Evolutionary conservation across 768 basidiomycete species (phyloP).

Genomic region (Tremella fuciformis): DNA sequence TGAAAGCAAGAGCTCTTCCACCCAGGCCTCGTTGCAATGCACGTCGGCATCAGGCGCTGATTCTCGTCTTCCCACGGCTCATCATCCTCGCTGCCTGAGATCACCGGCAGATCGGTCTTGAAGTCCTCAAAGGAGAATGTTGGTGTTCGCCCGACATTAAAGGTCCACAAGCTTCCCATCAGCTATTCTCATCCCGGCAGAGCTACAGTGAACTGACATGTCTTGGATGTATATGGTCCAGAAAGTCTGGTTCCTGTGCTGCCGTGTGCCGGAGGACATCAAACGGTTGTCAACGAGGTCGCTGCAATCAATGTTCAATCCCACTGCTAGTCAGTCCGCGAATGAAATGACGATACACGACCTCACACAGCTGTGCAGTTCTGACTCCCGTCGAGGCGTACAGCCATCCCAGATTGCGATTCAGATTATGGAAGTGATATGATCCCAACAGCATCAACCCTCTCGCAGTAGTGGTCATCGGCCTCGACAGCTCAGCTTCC

Average conservation of each 20-base stretch:
- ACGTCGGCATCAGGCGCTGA: neutral
- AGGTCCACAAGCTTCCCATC: conserved; percentile 24
- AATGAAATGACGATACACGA: neutral
- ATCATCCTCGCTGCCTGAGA: neutral
- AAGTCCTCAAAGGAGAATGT: conserved; percentile 3
- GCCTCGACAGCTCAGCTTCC: conserved; percentile 52
- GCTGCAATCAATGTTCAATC: conserved; percentile 40
- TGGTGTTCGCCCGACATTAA: conserved; percentile 26
- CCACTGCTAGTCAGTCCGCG: conserved; percentile 26
- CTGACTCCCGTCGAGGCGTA: conserved; percentile 54
- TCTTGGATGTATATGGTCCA: conserved; percentile 28
- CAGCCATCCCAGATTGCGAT: conserved; percentile 56
- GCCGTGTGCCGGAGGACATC: conserved; percentile 10
- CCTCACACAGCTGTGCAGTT: conserved; percentile 38
- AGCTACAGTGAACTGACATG: conserved; percentile 23
- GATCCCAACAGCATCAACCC: conserved; percentile 54
- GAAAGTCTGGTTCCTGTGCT: conserved; percentile 19
- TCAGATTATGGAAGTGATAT: conserved; percentile 53
- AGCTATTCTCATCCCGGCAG: neutral
- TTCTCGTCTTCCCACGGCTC: conserved; percentile 1
- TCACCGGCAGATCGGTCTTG: conserved; percentile 9
- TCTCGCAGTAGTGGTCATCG: conserved; percentile 55
- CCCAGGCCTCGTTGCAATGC: neutral
- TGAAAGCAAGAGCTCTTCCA: conserved; percentile 9
- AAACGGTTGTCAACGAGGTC: conserved; percentile 28